phyloP scores from a whole-genome alignment of 495 filamentous ascomycete genomes.

The Penicillium chermesinum region DNA sequence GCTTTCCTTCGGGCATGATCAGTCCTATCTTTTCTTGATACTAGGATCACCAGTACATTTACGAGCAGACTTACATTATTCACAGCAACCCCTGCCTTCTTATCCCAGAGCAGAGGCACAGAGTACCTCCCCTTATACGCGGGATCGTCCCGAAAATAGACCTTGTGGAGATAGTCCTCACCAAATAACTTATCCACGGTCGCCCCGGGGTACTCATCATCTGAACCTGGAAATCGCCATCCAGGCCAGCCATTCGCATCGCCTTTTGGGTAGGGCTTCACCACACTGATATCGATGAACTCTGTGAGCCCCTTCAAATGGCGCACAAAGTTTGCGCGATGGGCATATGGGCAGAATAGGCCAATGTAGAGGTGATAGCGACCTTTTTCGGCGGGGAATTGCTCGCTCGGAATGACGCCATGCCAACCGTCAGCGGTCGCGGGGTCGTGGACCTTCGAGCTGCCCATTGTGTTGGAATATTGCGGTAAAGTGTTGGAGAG shows the following conservation, averaged over 20 bases:
- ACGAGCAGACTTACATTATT: slow-evolving; percentile 33
- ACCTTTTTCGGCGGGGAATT: slow-evolving; percentile 64
- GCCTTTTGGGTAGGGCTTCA: slow-evolving; percentile 65
- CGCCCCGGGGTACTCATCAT: slow-evolving; percentile 47
- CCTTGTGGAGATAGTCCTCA: slow-evolving; percentile 43
- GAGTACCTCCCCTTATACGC: slow-evolving; percentile 50
- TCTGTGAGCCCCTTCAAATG: slow-evolving; percentile 73
- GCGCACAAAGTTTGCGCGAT: slow-evolving; percentile 53
- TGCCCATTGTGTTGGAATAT: not conserved
- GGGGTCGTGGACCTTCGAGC: slow-evolving; percentile 3
- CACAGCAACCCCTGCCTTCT: slow-evolving; percentile 41
- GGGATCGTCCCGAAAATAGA: slow-evolving; percentile 49
- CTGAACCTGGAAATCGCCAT: slow-evolving; percentile 44
- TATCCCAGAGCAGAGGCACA: slow-evolving; percentile 56
- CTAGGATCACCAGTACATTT: not conserved
- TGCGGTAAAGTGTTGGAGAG: not conserved
- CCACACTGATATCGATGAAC: slow-evolving; percentile 62
- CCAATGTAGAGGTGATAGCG: slow-evolving; percentile 76
- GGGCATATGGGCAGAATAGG: slow-evolving; percentile 60
- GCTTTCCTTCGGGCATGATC: too few relatives aligned
- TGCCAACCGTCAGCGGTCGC: slow-evolving; percentile 11
- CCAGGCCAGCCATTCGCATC: slow-evolving; percentile 46
- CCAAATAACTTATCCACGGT: slow-evolving; percentile 49
- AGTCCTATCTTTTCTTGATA: slow-evolving; percentile 7
- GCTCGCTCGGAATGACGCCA: slow-evolving; percentile 14